phyloP scores from a whole-genome alignment of 257 asterid species.

The Thymus quinquecostatus region DNA sequence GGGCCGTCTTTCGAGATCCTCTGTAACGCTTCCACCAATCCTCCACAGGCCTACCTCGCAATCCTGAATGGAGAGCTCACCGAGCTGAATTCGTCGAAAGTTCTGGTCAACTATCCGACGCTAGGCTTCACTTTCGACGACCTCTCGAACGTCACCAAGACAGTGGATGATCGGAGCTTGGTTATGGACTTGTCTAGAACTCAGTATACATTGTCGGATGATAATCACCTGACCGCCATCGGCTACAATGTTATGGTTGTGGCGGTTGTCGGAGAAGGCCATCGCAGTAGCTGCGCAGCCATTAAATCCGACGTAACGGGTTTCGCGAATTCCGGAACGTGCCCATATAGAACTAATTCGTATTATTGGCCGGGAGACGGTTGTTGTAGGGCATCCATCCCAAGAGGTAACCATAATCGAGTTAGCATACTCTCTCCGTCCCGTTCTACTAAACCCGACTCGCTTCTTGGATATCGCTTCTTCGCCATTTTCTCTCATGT shows the following conservation, averaged over 20 bases:
- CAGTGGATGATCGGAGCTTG: no score
- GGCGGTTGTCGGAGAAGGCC: not conserved
- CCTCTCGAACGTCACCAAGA: no score
- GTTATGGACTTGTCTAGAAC: not conserved
- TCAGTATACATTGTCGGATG: slow-evolving; percentile 23
- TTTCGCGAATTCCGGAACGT: no score
- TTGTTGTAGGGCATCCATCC: no score
- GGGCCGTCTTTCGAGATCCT: not conserved
- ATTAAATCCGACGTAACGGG: no score
- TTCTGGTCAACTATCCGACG: slow-evolving; percentile 10
- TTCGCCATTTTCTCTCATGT: no score
- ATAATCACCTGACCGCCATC: slow-evolving; percentile 25
- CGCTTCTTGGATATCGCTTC: no score
- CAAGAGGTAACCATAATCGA: no score
- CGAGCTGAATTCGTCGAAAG: not conserved
- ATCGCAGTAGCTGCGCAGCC: slow-evolving; percentile 24
- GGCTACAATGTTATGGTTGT: slow-evolving; percentile 27
- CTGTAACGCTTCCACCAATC: slow-evolving; percentile 13
- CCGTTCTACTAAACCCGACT: no score
- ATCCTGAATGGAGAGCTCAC: not conserved
- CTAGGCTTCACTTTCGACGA: not conserved
- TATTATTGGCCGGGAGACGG: no score
- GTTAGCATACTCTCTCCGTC: no score
- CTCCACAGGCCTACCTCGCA: not conserved
- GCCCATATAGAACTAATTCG: no score